These are phyloP conservation scores for Agaricus bisporus DNA, from an alignment of 768 basidiomycete species.

Conservation along the genomic window DNA sequence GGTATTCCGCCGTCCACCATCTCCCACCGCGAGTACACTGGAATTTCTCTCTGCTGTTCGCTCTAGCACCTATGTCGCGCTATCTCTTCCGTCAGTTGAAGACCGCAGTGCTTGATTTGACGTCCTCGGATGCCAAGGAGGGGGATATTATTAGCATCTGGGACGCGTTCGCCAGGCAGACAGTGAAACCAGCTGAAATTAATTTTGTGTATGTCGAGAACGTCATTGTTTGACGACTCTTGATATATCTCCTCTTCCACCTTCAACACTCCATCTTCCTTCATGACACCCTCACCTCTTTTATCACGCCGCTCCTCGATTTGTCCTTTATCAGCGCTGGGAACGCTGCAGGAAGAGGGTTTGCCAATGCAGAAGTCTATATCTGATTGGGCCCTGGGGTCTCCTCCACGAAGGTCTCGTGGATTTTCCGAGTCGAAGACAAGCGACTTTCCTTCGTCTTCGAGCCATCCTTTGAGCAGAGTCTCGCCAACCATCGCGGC, in stretches of 20 bases:
- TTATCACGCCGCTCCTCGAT: not conserved
- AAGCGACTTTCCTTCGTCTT: not conserved
- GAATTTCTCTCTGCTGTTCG: too few species aligned
- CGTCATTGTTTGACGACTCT: constrained; percentile 3
- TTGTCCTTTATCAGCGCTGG: not conserved
- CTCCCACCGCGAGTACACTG: too few species aligned
- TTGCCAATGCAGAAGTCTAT: constrained; percentile 2
- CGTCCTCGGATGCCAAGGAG: not conserved
- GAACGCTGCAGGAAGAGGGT: not conserved
- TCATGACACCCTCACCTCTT: not conserved
- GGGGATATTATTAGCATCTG: constrained; percentile 4
- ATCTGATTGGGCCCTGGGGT: not conserved
- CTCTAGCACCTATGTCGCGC: not conserved
- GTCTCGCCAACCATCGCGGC: not conserved
- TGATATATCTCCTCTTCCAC: not conserved
- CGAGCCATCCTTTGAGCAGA: not conserved
- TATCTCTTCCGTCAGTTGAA: not conserved
- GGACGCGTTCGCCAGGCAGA: not conserved
- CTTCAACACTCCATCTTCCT: not conserved
- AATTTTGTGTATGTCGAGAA: not conserved
- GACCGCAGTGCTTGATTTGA: too few species aligned
- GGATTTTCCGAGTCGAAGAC: constrained; percentile 5
- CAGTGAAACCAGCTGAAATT: constrained; percentile 7
- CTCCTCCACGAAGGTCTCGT: not conserved
- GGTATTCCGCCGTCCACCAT: too few species aligned